Base-by-base conservation (phyloP, 306 rosid species). In the Luffa acutangula region DNA sequence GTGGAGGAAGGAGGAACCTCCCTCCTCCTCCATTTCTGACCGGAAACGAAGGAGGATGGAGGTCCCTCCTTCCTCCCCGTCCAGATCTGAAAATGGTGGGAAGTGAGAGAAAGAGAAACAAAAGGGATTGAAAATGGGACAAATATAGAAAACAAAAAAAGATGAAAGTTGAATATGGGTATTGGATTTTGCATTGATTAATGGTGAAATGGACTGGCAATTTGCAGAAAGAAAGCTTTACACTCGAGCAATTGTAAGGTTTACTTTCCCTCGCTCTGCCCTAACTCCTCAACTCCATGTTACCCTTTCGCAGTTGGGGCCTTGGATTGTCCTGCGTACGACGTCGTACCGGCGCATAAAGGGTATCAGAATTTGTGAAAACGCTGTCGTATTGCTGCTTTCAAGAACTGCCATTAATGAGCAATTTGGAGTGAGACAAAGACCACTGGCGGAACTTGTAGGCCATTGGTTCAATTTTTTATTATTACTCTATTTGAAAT, bases 191-290 rank as follows among this genome's bases (percentile, higher is more conserved):
- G 45, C 49, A 75, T 39, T 53, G 78, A 75, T 75, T 75, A 52
- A 17, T 75, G 78, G 34, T 7, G 78, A 75, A 75, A 75, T 75
- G 46, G 78, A 51, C 78, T 75, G 78, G 64, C 64, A 75, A 75
- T 34, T 75, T 75, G 64, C 78, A 75, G 78, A 49, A 31, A 75
- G 78, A 53, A 53, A 75, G 34, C 78, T 75, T 75, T 75, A 34
- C 78, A 75, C 64, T 52, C 78, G 36, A 75, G 78, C 78, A 75
- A 75, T 51, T 69, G 78, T 72, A 25, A 48, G 57, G 77, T 73
- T n/a, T 73, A 14, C 78, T 73, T 73, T 73, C 78, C 78, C 78
- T 73, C 78, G 36, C 76, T 25, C 39, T 71, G 57, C 54, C 60
- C 78, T 45, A 49, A 73, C 56, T 51, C 56, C 31, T 25, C 56